Evolutionary conservation across 495 filamentous ascomycete species (phyloP), one percentile per base, ranked within the genome.

Genomic region (Penicillium chermesinum): DNA sequence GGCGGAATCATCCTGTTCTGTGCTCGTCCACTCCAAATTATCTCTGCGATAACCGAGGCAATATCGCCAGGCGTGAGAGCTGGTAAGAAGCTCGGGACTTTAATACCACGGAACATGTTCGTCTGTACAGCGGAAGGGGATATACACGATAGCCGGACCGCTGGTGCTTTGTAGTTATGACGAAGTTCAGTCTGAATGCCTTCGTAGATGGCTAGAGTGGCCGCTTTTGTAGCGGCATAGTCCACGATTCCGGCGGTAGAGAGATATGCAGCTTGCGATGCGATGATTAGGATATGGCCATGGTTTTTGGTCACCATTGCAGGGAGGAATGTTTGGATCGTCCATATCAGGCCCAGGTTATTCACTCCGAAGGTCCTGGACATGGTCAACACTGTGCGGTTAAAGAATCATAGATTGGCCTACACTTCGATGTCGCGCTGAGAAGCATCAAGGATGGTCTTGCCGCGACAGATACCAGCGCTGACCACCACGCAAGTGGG

Each of bases 231-330:
- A 2, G 80, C 80, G 14, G 76, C 71, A 46, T 82, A 85, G 50
- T 83, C 71, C 50, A 52, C 71, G 18, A 89, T 70, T n/a, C 78
- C 75, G 22, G 83, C 75, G 9, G 86, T 79, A 41, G 85, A 84
- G 5, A 88, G 64, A 53, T 82, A 78, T 32, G 78, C 86, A 48
- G 89, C 78, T 33, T 87, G 82, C 40, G 79, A 85, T 18, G 86
- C 81, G 20, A 94, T 62, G 32, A 85, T 91, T 47, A 94, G 83
- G 47, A 91, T 78, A 18, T 85, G 87, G 53, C 85, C 83, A 21
- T 71, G 67, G 38, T 80, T 73, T 52, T 65, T 66, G 38, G 69
- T 62, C 42, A 86, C 70, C 77, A 91, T 86, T 48, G 70, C 70
- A 0, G 88, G 88, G n/a, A 94, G 77, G 69, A 90, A 90, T 45